Evolutionary conservation across 2,329 filamentous ascomycete genomes (phyloP).

Genomic region (Trichophaea hybrida): DNA sequence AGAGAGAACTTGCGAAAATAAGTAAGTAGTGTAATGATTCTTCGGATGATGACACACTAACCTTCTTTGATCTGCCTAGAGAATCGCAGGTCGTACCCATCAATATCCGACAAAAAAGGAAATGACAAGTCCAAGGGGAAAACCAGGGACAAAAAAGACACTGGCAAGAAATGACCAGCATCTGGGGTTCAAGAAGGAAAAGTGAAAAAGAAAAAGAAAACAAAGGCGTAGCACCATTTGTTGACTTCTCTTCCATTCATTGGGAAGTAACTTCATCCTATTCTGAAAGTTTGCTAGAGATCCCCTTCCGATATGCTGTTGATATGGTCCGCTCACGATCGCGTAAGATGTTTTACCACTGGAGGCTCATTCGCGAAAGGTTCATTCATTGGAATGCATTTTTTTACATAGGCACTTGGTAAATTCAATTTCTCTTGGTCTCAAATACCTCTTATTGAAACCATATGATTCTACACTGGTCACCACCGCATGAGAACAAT

Average conservation of each 20-base stretch:
- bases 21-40: background rate
- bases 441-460: background rate
- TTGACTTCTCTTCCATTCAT: background rate
- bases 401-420: background rate
- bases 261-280: background rate
- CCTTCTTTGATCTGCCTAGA: background rate
- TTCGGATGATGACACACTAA: background rate
- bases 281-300: background rate
- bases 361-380: background rate
- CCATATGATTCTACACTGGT: background rate
- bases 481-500: background rate
- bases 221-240: background rate
- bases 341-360: background rate
- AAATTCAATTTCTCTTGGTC: background rate
- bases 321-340: background rate
- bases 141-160: background rate
- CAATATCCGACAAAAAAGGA: background rate
- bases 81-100: background rate
- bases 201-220: background rate
- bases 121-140: background rate
- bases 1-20: background rate
- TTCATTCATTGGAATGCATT: background rate
- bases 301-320: background rate
- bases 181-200: background rate
- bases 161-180: background rate